These are phyloP conservation scores for Thuidium tamariscinum DNA, from an alignment of 225 moss, liverwort and hornwort genomes.

Conservation along the genomic window DNA sequence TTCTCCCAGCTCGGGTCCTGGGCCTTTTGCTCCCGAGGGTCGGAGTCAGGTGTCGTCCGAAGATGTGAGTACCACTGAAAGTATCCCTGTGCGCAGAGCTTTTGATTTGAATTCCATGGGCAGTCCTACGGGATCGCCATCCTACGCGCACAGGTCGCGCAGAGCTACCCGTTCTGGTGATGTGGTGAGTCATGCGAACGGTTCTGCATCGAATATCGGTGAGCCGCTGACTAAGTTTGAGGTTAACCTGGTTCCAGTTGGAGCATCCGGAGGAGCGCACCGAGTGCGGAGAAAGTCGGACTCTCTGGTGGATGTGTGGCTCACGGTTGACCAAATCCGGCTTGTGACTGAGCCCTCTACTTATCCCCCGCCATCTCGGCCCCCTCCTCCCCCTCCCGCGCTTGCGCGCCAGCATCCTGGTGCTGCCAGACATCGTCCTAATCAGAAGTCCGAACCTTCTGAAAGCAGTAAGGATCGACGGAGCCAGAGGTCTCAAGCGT, in stretches of 20 bases:
- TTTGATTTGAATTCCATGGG: constrained; percentile 18
- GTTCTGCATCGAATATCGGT: constrained; percentile 18
- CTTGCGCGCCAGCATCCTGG: background rate
- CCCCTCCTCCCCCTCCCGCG: constrained; percentile 49
- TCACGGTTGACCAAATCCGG: constrained; percentile 66
- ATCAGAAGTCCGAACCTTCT: background rate
- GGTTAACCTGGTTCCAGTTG: constrained; percentile 16
- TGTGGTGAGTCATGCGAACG: constrained; percentile 3
- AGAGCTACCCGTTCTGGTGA: background rate
- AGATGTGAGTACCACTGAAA: background rate
- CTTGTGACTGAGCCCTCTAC: constrained; percentile 66
- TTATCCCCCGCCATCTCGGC: constrained; percentile 59
- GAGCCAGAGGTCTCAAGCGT: background rate
- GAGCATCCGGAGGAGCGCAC: background rate
- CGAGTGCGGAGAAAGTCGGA: constrained; percentile 19
- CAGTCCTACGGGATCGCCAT: constrained; percentile 25
- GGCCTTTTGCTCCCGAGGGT: constrained; percentile 10
- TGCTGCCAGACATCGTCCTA: constrained; percentile 1
- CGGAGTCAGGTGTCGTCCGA: background rate
- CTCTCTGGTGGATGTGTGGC: constrained; percentile 29
- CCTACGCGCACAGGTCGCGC: constrained; percentile 9
- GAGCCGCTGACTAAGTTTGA: constrained; percentile 38
- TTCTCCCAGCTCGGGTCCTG: constrained; percentile 26
- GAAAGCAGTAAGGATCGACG: background rate
- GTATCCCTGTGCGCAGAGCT: background rate